Conservation (phyloP, 2,329 filamentous ascomycete genomes). For the Neonectria sp. region DNA sequence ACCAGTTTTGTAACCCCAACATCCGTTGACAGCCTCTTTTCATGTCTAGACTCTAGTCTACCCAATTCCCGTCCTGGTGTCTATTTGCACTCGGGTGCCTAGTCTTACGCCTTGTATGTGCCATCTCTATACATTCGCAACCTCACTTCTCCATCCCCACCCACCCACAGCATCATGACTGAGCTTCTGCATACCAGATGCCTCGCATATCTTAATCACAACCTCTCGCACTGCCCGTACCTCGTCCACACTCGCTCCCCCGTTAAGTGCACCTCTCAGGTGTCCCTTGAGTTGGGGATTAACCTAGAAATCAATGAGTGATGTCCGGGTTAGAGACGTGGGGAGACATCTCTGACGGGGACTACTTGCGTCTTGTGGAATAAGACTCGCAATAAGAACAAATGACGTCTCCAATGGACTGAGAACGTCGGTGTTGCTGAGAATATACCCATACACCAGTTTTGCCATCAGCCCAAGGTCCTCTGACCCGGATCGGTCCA, state of each 20-base stretch:
- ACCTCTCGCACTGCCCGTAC: constrained; percentile 45
- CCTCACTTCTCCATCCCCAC: constrained; percentile 48
- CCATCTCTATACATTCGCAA: constrained; percentile 40
- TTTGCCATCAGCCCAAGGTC: constrained; percentile 45
- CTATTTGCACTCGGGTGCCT: neutral
- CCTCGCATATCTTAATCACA: constrained; percentile 46
- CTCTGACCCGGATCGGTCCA: constrained; percentile 45
- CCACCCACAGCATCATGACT: constrained; percentile 37
- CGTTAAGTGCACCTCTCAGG: constrained; percentile 45
- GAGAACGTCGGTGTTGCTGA: constrained; percentile 46
- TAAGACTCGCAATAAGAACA: constrained; percentile 47
- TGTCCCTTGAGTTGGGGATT: constrained; percentile 48
- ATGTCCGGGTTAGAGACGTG: neutral
- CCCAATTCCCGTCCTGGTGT: no score
- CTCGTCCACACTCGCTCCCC: constrained; percentile 44
- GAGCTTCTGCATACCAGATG: constrained; percentile 44
- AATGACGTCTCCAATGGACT: constrained; percentile 45
- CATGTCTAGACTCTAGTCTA: neutral
- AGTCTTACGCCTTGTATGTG: neutral
- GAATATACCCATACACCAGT: constrained; percentile 45
- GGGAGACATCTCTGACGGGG: neutral
- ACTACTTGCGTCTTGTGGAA: constrained; percentile 47
- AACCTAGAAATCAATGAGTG: constrained; percentile 32
- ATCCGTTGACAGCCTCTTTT: neutral
- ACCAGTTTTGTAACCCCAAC: neutral